Evolutionary conservation across 495 filamentous ascomycete species (phyloP).

Genomic region (Venustampulla echinocandica): DNA sequence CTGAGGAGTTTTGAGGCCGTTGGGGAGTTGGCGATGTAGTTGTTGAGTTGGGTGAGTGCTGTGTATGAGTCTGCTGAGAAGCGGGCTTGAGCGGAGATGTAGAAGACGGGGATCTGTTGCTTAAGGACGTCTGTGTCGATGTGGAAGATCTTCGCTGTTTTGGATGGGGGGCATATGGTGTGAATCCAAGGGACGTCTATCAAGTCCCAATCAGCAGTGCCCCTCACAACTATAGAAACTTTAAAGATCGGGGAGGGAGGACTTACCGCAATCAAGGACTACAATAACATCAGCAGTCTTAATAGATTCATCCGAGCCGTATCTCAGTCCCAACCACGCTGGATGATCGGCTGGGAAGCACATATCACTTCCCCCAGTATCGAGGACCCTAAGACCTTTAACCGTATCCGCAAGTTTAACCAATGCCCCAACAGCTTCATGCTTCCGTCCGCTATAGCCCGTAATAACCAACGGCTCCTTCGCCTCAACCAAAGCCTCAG

Average conservation of each 20-base stretch:
- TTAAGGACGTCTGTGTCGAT: constrained; percentile 84
- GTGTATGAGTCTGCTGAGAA: constrained; percentile 70
- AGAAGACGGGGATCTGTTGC: constrained; percentile 78
- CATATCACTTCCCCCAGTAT: constrained; percentile 91
- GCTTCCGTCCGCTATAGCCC: constrained; percentile 74
- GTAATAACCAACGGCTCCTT: constrained; percentile 72
- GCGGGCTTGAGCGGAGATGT: constrained; percentile 61
- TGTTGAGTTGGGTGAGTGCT: constrained; percentile 59
- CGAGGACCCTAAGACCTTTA: constrained; percentile 73
- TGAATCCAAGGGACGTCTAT: constrained; percentile 55
- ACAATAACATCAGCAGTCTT: constrained; percentile 75
- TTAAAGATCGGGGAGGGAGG: constrained; percentile 15
- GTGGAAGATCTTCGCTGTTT: constrained; percentile 64
- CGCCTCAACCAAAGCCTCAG: constrained; percentile 61
- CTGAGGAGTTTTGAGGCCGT: constrained; percentile 38
- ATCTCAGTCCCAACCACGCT: constrained; percentile 63
- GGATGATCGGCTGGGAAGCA: constrained; percentile 81
- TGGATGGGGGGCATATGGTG: constrained; percentile 48
- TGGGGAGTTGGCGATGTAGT: constrained; percentile 39
- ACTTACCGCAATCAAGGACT: constrained; percentile 64
- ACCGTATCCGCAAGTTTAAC: constrained; percentile 71
- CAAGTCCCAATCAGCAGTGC: neutral
- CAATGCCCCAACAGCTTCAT: constrained; percentile 58
- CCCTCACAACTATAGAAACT: neutral
- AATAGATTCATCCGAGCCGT: constrained; percentile 66